Evolutionary conservation across 192 early-diverging fungal species (phyloP), one percentile per base, ranked within the genome.

Genomic region (Spizellomyces sp.): DNA sequence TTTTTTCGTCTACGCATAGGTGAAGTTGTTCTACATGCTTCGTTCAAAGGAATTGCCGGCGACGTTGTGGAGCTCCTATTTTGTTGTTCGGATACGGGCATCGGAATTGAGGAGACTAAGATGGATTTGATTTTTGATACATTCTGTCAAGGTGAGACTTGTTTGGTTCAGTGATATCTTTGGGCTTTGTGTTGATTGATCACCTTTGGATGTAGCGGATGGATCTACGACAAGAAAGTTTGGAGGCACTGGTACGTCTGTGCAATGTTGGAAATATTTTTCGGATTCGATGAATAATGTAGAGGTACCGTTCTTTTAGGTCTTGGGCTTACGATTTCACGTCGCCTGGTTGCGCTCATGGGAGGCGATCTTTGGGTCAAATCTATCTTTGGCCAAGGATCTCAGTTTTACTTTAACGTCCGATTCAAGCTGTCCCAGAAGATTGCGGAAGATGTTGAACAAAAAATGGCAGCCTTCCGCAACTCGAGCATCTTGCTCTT

Each of bases 291-390:
- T 36, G n/a, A 36, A 36, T 36, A 36, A 36, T 36, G 27, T 36
- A 36, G 27, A 2, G 27, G 27, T 36, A 36, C 3, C 27, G 27
- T 36, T 36, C 3, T 36, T 36, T 36, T 36, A 36, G 89, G 89
- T 52, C 73, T 90, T 8, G 89, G 89, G 4, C 70, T 90, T 14
- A 87, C 87, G 3, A 90, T 90, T 45, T 88, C 84, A 42, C 66
- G 82, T 4, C 81, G 85, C 22, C 70, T 89, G 8, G 84, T 87
- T n/a, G 82, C 78, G 44, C 57, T 89, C 46, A 89, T 89, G 87
- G 81, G 79, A 54, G 89, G 89, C 22, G 75, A 76, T 21, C 54
- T 76, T 44, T 71, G 68, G 67, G 60, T 69, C 52, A 58, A 52
- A 41, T 59, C 52, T 0, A 43, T 64, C 15, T 71, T 66, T 48